A percentile compares a stretch with the other conserved stretches of the same genome.
phyloP scores from a whole-genome alignment of 2,329 filamentous ascomycete species.

The Helotiales sp. region DNA sequence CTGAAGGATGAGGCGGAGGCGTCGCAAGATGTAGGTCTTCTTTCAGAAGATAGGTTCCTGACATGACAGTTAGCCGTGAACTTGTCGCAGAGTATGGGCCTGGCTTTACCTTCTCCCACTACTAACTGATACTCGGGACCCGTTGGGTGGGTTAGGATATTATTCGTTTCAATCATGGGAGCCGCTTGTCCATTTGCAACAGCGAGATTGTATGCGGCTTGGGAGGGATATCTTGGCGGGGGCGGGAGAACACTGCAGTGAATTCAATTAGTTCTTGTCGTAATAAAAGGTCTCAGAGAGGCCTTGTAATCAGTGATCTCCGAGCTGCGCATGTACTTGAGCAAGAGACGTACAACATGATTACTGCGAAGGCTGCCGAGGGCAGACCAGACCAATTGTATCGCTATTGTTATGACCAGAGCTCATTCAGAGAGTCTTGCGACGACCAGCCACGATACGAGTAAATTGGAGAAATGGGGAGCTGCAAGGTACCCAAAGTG shows the following conservation, averaged over 20 bases:
- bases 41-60: conserved; percentile 85
- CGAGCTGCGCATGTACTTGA: neutral
- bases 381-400: conserved; percentile 40
- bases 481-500: conserved; percentile 24
- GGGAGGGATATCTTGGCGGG: conserved; percentile 79
- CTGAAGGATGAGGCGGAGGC: conserved; percentile 91
- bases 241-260: conserved; percentile 68
- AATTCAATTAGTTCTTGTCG: too few relatives aligned
- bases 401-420: neutral
- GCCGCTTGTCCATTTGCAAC: conserved; percentile 66
- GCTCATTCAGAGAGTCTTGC: conserved; percentile 3
- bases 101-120: conserved; percentile 76
- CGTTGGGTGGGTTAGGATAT: conserved; percentile 76
- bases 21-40: conserved; percentile 92
- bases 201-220: conserved; percentile 71
- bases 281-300: too few relatives aligned
- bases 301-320: neutral
- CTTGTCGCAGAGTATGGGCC: conserved; percentile 6
- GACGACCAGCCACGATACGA: conserved; percentile 26
- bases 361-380: conserved; percentile 15
- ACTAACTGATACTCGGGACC: conserved; percentile 87
- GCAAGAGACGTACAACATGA: conserved; percentile 33
- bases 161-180: conserved; percentile 91
- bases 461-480: neutral
- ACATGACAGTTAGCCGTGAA: conserved; percentile 16